Conservation (phyloP, 2,329 filamentous ascomycete species). For the Hypomyces rosellus region DNA sequence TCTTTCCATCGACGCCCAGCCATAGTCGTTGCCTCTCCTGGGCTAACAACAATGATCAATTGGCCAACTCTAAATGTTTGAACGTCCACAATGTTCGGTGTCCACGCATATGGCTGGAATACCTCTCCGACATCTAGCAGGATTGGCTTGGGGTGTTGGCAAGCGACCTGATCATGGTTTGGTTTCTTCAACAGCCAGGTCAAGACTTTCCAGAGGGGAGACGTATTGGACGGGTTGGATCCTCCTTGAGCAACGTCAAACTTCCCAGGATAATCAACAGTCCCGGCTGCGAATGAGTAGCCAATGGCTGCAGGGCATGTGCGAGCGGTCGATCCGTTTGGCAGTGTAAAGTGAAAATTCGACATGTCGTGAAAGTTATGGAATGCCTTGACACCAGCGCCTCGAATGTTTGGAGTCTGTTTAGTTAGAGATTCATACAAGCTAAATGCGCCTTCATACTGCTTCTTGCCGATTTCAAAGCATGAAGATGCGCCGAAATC, state of each 20-base stretch:
- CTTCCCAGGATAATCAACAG: conserved; percentile 77
- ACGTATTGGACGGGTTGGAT: conserved; percentile 60
- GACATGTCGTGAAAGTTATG: conserved; percentile 78
- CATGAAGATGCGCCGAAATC: conserved; percentile 71
- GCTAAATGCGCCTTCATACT: conserved; percentile 51
- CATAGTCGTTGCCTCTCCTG: conserved; percentile 89
- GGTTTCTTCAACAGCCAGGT: conserved; percentile 65
- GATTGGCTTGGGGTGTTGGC: conserved; percentile 76
- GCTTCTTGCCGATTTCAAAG: conserved; percentile 64
- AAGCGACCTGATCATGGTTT: conserved; percentile 59
- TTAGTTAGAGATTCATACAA: conserved; percentile 46
- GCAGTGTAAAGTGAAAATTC: conserved; percentile 63
- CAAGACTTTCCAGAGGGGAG: conserved; percentile 72
- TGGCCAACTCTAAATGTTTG: conserved; percentile 79
- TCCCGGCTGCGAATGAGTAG: conserved; percentile 85
- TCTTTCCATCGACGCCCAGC: conserved; percentile 78
- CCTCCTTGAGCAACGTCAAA: conserved; percentile 88
- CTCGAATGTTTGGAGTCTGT: conserved; percentile 46
- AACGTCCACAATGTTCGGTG: conserved; percentile 82
- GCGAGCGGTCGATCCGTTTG: conserved; percentile 61
- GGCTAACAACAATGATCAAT: conserved; percentile 75
- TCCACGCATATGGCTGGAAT: conserved; percentile 71
- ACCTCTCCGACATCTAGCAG: conserved; percentile 81
- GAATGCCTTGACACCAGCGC: conserved; percentile 65
- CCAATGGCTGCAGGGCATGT: conserved; percentile 84